Percentiles rank a stretch among this genome's conserved stretches.
These are phyloP conservation scores for Talaromyces thailandensis DNA, from an alignment of 495 filamentous ascomycete species.

Conservation along the genomic window DNA sequence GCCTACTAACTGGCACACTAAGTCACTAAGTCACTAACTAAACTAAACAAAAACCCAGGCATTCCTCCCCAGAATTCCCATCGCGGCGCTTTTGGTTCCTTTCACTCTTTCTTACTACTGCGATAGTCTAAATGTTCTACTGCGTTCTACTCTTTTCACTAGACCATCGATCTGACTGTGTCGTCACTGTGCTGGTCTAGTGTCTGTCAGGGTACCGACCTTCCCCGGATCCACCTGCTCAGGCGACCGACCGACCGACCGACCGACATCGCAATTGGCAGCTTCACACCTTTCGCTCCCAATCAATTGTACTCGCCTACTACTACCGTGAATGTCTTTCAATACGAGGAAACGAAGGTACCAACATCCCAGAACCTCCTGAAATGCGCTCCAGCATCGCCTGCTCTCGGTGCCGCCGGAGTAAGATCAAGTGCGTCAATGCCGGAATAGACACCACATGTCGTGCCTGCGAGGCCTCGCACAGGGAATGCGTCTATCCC, in stretches of 20 bases:
- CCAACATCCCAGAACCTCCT: not conserved
- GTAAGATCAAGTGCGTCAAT: conserved; percentile 83
- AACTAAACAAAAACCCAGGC: not conserved
- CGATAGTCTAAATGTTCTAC: too few relatives aligned
- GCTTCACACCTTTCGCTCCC: not conserved
- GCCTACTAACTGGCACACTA: too few relatives aligned
- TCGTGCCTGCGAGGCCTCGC: conserved; percentile 65
- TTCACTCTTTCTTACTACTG: not conserved
- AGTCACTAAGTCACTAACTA: too few relatives aligned
- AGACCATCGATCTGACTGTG: not conserved
- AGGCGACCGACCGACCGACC: not conserved
- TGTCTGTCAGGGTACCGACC: not conserved
- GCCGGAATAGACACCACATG: conserved; percentile 64
- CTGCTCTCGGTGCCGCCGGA: conserved; percentile 67
- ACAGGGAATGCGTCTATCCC: conserved; percentile 70
- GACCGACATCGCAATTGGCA: not conserved
- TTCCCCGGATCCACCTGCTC: not conserved
- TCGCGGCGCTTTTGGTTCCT: not conserved
- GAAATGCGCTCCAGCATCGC: conserved; percentile 73
- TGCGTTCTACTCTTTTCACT: too few relatives aligned
- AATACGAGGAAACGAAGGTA: not conserved
- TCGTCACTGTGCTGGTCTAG: not conserved
- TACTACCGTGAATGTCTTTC: conserved; percentile 6
- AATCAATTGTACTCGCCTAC: not conserved
- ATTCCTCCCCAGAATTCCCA: not conserved